Percentiles rank a stretch among this genome's conserved stretches.
Evolutionary conservation across 441 rosid genomes (phyloP).

Genomic region (Populus hybrid): DNA sequence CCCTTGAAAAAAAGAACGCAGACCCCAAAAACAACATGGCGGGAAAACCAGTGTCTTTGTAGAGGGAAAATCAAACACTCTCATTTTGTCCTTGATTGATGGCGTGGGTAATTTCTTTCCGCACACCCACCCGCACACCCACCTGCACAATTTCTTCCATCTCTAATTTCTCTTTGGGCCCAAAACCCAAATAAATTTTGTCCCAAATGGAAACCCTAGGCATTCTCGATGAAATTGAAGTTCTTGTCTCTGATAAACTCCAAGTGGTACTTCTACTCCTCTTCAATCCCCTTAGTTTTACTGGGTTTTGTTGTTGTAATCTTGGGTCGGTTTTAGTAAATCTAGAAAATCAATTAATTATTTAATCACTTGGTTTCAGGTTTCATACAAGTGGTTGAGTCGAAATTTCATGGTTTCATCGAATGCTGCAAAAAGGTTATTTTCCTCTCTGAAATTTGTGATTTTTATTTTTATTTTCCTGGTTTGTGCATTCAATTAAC

Average conservation of each 20-base stretch:
- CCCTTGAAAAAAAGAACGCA: neutral
- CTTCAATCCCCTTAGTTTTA: neutral
- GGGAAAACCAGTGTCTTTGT: conserved; percentile 40
- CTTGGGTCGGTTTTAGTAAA: neutral
- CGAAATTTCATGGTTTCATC: conserved; percentile 77
- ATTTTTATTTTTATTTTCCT: neutral
- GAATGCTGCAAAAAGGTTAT: conserved; percentile 71
- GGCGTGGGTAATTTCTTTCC: too few species aligned
- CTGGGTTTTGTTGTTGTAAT: neutral
- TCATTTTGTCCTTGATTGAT: neutral
- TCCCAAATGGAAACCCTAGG: conserved; percentile 59
- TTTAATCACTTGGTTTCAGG: conserved; percentile 32
- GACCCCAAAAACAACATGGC: conserved; percentile 25
- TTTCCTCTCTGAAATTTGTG: conserved; percentile 9
- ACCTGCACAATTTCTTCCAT: neutral
- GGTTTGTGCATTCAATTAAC: neutral
- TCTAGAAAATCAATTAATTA: neutral
- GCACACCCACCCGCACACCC: too few species aligned
- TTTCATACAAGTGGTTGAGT: conserved; percentile 95
- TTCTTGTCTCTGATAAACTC: conserved; percentile 69
- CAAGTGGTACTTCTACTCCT: conserved; percentile 57
- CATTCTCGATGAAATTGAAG: conserved; percentile 58
- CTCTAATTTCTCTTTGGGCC: neutral
- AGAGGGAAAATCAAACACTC: conserved; percentile 14
- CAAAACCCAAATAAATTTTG: conserved; percentile 22